Evolutionary conservation across 495 filamentous ascomycete species (phyloP).

Genomic region (Podospora comata): DNA sequence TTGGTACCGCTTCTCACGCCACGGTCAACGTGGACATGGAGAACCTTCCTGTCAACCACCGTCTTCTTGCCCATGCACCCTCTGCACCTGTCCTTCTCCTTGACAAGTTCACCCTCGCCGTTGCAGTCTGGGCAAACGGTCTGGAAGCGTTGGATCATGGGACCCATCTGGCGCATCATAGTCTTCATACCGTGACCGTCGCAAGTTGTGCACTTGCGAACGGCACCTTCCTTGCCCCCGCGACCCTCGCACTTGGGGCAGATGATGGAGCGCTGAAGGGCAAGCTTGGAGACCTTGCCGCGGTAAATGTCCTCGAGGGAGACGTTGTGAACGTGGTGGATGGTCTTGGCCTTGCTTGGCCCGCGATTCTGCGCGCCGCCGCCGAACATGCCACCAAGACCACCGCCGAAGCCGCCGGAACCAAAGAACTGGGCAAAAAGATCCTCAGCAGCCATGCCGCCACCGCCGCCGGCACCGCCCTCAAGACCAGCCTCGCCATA

Average conservation of each 20-base stretch:
- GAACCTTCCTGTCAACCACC: conserved; percentile 91
- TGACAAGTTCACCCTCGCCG: conserved; percentile 93
- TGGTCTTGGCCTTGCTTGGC: conserved; percentile 90
- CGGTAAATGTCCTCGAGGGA: conserved; percentile 97
- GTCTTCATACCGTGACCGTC: conserved; percentile 97
- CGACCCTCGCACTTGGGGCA: conserved; percentile 93
- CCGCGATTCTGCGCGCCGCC: conserved; percentile 70
- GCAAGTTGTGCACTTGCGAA: conserved; percentile 85
- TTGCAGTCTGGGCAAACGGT: conserved; percentile 98
- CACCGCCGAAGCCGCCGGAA: conserved; percentile 71
- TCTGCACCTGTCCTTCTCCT: conserved; percentile 96
- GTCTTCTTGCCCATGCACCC: conserved; percentile 95
- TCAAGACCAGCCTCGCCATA: conserved; percentile 96
- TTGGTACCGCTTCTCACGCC: conserved; percentile 91
- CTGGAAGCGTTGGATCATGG: conserved; percentile 99
- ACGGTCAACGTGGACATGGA: conserved; percentile 95
- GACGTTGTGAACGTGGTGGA: conserved; percentile 97
- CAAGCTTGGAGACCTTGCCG: conserved; percentile 95
- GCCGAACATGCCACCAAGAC: conserved; percentile 78
- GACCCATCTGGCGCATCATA: conserved; percentile 99
- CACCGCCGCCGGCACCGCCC: conserved; percentile 70
- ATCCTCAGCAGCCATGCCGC: conserved; percentile 94
- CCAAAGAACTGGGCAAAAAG: conserved; percentile 98
- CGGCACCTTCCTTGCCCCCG: conserved; percentile 94
- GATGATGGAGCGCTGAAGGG: conserved; percentile 95